Percentiles rank a stretch among this genome's conserved stretches.
Evolutionary conservation across 78 protist species (phyloP).

Genomic region (Capsaspora owczarzaki): DNA sequence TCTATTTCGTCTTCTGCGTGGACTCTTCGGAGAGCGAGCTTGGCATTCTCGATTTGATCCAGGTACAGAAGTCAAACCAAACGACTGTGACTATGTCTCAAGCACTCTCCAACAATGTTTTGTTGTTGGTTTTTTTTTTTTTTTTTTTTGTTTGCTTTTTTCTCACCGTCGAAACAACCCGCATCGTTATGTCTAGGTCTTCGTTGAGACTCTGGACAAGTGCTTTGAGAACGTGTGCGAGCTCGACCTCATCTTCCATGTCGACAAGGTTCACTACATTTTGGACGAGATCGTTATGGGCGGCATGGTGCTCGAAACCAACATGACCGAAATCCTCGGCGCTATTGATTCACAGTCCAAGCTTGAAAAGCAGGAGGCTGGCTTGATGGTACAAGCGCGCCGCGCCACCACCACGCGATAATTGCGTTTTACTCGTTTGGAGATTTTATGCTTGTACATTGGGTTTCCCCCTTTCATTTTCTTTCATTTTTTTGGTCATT

Average conservation of each 20-base stretch:
- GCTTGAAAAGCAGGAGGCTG: neutral
- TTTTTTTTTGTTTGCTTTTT: neutral
- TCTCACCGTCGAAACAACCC: neutral
- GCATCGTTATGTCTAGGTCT: slow-evolving; percentile 48
- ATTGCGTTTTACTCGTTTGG: no score
- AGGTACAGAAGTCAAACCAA: neutral
- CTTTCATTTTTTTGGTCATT: no score
- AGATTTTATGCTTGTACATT: no score
- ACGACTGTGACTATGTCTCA: no score
- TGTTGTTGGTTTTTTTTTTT: neutral
- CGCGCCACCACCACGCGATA: no score
- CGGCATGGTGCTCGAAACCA: slow-evolving; percentile 89
- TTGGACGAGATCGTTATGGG: slow-evolving; percentile 93
- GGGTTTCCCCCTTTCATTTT: no score
- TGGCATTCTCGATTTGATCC: slow-evolving; percentile 81
- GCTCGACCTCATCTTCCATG: slow-evolving; percentile 87
- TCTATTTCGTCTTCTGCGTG: slow-evolving; percentile 80
- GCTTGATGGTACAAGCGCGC: no score
- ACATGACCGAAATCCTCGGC: slow-evolving; percentile 14
- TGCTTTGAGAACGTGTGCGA: slow-evolving; percentile 94
- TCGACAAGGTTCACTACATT: slow-evolving; percentile 84
- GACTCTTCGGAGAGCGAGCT: slow-evolving; percentile 81
- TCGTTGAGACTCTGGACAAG: slow-evolving; percentile 91
- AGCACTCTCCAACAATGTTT: no score
- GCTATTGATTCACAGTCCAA: neutral